Base-by-base conservation (phyloP, 208 protist species). In the Trypanosoma mega region DNA sequence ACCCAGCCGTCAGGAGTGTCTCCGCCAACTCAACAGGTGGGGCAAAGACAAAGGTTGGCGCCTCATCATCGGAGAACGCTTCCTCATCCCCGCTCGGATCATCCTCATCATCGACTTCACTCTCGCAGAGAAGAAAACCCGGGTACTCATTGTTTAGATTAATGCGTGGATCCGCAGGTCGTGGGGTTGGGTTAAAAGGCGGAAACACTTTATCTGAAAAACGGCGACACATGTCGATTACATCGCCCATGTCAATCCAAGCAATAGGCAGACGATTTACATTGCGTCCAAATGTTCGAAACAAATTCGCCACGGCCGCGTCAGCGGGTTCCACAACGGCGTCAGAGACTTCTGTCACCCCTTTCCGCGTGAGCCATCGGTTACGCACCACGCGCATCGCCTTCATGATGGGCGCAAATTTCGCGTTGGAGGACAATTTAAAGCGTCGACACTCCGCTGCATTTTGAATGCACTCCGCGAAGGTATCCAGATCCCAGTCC, bases 211-310 rank as follows among this genome's bases (percentile, higher is more conserved):
- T 39, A 8, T 76, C 63, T 16, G 76, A 84, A 65, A 97, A 95
- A 11, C 87, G 83, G 9, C 63, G 69, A 57, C 86, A 93, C 87
- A 96, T 96, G 55, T 93, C 92, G 27, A 94, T 82, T 34, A 96
- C 71, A 49, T 97, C 92, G 6, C 92, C 92, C 73, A 87, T 93
- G 20, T 97, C 92, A 55, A 97, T 88, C 86, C 90, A 97, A 27
- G 82, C 78, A 53, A 97, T 90, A 4, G 92, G 92, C 37, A 97
- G 73, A 1, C 92, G 76, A 51, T 93, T 84, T 12, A 97, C 66
- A 52, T 85, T 92, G 33, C 72, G 61, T 18, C 89, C 92, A 56
- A 97, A 63, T 0, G 80, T 59, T 5, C 79, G 72, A 65, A 97
- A 93, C 0, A 96, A 63, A 53, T 87, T 72, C 7, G 74, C 85